phyloP scores from a whole-genome alignment of 805 yeast genomes.

The Isabelozyma gotoi region DNA sequence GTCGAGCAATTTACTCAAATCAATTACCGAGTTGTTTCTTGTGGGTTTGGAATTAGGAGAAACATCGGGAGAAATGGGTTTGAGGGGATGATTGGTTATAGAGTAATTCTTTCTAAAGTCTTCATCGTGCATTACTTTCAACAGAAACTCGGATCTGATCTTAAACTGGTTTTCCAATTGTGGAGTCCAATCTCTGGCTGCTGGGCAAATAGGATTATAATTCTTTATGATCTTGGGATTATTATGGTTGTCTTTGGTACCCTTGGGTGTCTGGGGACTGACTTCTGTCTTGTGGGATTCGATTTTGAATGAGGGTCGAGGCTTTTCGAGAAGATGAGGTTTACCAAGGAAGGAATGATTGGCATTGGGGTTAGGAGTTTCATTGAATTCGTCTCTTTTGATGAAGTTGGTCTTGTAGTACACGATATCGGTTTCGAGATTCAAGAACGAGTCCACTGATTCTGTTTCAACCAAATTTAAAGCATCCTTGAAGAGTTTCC shows the following conservation, averaged over 20 bases:
- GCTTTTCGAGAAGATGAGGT: slow-evolving; percentile 14
- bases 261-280: slow-evolving; percentile 8
- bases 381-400: slow-evolving; percentile 30
- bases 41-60: slow-evolving; percentile 44
- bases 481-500: slow-evolving; percentile 36
- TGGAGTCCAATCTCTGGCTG: slow-evolving; percentile 42
- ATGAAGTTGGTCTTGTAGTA: slow-evolving; percentile 45
- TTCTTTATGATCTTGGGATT: slow-evolving; percentile 8
- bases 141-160: slow-evolving; percentile 32
- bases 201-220: slow-evolving; percentile 34
- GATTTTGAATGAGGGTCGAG: slow-evolving; percentile 37
- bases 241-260: slow-evolving; percentile 1
- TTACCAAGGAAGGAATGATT: background rate
- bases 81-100: slow-evolving; percentile 29
- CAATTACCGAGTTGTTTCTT: slow-evolving; percentile 39
- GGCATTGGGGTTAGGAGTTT: slow-evolving; percentile 11
- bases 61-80: slow-evolving; percentile 41
- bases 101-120: slow-evolving; percentile 33
- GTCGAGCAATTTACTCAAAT: slow-evolving; percentile 31
- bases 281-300: slow-evolving; percentile 9
- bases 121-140: slow-evolving; percentile 37
- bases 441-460: slow-evolving; percentile 28
- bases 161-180: slow-evolving; percentile 22
- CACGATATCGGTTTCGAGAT: slow-evolving; percentile 41
- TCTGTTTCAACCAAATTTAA: slow-evolving; percentile 25